Evolutionary conservation across 495 filamentous ascomycete species (phyloP).

Genomic region (Trichoderma gamsii): DNA sequence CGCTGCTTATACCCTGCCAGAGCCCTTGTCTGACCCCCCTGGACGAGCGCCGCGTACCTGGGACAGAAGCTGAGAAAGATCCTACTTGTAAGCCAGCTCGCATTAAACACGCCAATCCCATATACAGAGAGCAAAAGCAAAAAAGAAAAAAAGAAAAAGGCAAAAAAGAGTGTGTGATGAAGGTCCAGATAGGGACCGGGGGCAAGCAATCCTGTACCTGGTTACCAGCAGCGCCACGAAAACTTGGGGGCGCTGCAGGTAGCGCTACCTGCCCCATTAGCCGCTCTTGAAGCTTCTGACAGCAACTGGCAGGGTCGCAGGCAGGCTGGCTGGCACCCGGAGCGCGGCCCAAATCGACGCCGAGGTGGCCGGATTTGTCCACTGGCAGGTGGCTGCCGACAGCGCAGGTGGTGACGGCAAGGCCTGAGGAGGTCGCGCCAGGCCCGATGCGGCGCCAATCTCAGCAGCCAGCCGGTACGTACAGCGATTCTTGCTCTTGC

Average conservation of each 20-base stretch:
- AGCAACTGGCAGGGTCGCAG: neutral
- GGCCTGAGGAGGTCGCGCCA: neutral
- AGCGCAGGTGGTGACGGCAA: neutral
- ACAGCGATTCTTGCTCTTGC: neutral
- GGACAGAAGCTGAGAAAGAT: neutral
- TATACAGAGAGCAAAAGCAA: neutral
- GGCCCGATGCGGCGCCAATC: neutral
- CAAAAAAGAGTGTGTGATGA: neutral
- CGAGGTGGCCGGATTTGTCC: constrained; percentile 1
- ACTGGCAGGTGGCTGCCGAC: neutral
- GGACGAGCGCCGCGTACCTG: neutral
- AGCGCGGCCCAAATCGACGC: neutral
- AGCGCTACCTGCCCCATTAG: neutral
- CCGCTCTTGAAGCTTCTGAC: constrained; percentile 7
- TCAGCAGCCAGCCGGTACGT: neutral
- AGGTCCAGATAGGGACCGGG: neutral
- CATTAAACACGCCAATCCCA: neutral
- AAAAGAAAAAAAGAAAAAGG: constrained; percentile 2
- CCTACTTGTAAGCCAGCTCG: neutral
- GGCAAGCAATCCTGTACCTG: neutral
- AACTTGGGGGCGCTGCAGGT: neutral
- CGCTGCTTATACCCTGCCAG: neutral
- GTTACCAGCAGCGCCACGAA: neutral
- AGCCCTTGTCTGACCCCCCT: neutral
- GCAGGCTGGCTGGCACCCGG: neutral